A percentile compares a stretch with the other conserved stretches of the same genome.
Conservation (phyloP, 306 rosid genomes). For the Cajanus cajan region DNA sequence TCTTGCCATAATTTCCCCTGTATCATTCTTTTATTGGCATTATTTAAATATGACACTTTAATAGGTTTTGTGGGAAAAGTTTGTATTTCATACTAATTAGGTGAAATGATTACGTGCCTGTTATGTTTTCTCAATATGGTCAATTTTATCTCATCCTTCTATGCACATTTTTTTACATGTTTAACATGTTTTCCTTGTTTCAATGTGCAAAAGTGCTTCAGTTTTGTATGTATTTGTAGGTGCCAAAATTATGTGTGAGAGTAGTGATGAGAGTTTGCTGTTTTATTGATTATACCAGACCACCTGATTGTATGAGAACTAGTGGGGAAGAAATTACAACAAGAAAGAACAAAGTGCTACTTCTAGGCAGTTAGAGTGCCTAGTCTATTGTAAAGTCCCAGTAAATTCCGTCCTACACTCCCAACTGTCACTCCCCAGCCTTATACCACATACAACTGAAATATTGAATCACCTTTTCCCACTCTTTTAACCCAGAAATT, state of each 20-base stretch:
- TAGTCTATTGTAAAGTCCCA: background rate
- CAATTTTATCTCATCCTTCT: background rate
- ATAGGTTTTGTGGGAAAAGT: background rate
- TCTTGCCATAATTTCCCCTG: background rate
- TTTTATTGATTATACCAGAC: background rate
- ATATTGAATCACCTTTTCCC: background rate
- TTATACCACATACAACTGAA: background rate
- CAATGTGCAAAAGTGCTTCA: constrained; percentile 3
- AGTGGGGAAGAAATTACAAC: background rate
- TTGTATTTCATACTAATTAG: background rate
- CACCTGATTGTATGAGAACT: background rate
- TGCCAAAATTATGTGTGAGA: background rate
- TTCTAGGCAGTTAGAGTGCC: background rate
- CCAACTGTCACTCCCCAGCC: background rate
- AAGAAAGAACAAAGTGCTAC: background rate
- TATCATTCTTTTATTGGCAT: background rate
- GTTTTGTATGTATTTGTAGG: background rate
- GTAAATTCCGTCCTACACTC: background rate
- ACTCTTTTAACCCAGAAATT: background rate
- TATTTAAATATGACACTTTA: background rate
- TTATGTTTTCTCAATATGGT: background rate
- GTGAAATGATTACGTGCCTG: background rate
- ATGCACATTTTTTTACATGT: background rate
- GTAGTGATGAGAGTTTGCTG: background rate
- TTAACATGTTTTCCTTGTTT: background rate